Evolutionary conservation across 2,329 filamentous ascomycete genomes (phyloP), one percentile per base, ranked within the genome.

Genomic region (Colletotrichum caudatum): DNA sequence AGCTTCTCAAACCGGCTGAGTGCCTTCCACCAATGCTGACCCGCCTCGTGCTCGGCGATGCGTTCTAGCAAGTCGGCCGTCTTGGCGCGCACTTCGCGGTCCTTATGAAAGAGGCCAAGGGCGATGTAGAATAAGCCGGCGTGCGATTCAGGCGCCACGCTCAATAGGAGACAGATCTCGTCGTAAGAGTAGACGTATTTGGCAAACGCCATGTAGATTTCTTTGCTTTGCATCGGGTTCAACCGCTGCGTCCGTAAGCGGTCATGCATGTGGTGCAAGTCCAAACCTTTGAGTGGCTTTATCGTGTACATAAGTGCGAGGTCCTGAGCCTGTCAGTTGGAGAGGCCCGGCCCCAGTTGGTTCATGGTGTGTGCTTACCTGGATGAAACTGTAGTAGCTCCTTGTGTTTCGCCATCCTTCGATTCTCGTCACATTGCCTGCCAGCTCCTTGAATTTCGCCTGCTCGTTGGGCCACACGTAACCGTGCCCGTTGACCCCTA

Each of bases 351-450:
- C 12, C 14, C 11, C 5, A 20, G 46, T 33, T 20, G 39, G 14
- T n/a, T 18, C 9, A 18, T 35, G 39, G 8, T 5, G 12, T 6
- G 56, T 60, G 69, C 84, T 76, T 81, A 91, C 93, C 84, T 97
- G 94, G 74, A 98, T 95, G 79, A 94, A 98, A 75, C 93, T 94
- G 82, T 97, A 97, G 79, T 99, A 99, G 78, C 94, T 97, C 72
- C 96, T 88, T 1, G 96, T 98, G 74, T 94, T 97, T 75, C 96
- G 91, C 96, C 96, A 99, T 68, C 95, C 96, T 83, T 99, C 96
- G 73, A 99, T 97, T 68, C 96, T 89, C 69, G 93, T 94, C 58
- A 96, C 94, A 73, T 97, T 97, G 3, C 94, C 95, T 20, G 94
- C 93, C 48, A 99, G 88, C 82, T 99, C 96, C 76, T 91, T 92